These are phyloP conservation scores for Ophiostoma perfectum DNA, from an alignment of 2,329 filamentous ascomycete genomes.

Conservation along the genomic window DNA sequence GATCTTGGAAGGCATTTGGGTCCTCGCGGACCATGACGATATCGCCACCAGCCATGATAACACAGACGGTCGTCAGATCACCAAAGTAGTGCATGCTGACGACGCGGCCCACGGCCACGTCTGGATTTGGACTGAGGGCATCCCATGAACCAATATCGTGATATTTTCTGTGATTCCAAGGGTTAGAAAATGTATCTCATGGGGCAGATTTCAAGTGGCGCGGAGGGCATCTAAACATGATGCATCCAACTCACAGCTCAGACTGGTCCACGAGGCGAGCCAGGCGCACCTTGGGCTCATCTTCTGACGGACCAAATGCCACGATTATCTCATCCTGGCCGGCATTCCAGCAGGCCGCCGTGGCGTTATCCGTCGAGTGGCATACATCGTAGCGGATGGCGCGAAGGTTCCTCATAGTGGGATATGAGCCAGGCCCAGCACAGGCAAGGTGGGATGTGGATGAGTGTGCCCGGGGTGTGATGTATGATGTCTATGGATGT, in stretches of 20 bases:
- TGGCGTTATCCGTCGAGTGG: conserved; percentile 56
- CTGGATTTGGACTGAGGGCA: conserved; percentile 71
- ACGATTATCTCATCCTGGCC: conserved; percentile 72
- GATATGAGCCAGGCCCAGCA: not conserved
- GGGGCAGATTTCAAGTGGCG: no score
- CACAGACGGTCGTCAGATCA: conserved; percentile 69
- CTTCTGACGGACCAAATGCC: conserved; percentile 72
- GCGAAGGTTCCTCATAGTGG: conserved; percentile 77
- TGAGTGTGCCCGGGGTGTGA: not conserved
- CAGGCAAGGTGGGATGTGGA: conserved; percentile 1
- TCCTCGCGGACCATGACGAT: conserved; percentile 79
- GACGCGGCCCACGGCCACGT: conserved; percentile 68
- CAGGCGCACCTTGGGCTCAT: conserved; percentile 68
- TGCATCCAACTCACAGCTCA: conserved; percentile 13
- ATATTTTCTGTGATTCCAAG: conserved; percentile 25
- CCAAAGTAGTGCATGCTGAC: conserved; percentile 79
- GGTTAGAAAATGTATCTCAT: not conserved
- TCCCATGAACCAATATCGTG: conserved; percentile 76
- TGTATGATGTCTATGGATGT: not conserved
- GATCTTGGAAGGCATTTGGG: conserved; percentile 42
- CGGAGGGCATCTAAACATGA: no score
- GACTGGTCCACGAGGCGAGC: conserved; percentile 41
- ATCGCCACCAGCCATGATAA: conserved; percentile 85
- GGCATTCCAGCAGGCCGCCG: conserved; percentile 81
- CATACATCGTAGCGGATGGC: conserved; percentile 67